Conservation (phyloP, 371 early-diverging fungal genomes). For the Capillidium heterosporum region DNA sequence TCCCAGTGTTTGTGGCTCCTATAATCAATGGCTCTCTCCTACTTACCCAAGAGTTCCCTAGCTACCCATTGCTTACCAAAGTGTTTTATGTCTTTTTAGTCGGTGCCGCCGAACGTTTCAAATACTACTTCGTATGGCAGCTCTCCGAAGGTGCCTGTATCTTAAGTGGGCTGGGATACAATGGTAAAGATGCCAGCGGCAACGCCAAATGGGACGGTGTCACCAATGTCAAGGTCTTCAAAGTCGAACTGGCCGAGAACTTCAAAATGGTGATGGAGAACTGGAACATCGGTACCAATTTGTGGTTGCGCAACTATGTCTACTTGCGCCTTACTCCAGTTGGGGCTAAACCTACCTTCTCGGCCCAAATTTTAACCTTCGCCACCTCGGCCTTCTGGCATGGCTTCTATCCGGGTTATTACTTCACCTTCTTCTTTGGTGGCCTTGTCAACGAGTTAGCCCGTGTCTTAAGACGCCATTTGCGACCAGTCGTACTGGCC, state of each 20-base stretch:
- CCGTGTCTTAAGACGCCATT: conserved; percentile 27
- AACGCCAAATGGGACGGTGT: conserved; percentile 27
- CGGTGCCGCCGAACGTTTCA: conserved; percentile 45
- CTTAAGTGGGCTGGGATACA: conserved; percentile 66
- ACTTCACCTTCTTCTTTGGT: conserved; percentile 24
- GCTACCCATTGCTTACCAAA: conserved; percentile 8
- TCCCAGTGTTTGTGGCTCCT: conserved; percentile 1
- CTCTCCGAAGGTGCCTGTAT: conserved; percentile 73
- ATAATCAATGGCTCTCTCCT: conserved; percentile 11
- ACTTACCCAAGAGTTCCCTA: conserved; percentile 5
- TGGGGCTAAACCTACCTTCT: conserved; percentile 27
- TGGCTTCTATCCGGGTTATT: conserved; percentile 82
- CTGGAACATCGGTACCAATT: conserved; percentile 80
- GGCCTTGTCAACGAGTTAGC: conserved; percentile 5
- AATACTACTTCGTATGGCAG: conserved; percentile 76
- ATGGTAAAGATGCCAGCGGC: conserved; percentile 38
- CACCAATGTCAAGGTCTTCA: conserved; percentile 46
- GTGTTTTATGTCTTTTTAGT: conserved; percentile 38
- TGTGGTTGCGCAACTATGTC: conserved; percentile 69
- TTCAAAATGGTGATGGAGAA: conserved; percentile 42
- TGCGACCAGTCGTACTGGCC: conserved; percentile 43
- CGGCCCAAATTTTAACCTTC: conserved; percentile 49
- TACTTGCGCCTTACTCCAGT: conserved; percentile 45
- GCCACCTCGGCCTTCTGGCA: conserved; percentile 80
- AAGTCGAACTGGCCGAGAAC: conserved; percentile 52